These are phyloP conservation scores for Obelidium mucronatum DNA, from an alignment of 192 early-diverging fungal species.

Conservation along the genomic window DNA sequence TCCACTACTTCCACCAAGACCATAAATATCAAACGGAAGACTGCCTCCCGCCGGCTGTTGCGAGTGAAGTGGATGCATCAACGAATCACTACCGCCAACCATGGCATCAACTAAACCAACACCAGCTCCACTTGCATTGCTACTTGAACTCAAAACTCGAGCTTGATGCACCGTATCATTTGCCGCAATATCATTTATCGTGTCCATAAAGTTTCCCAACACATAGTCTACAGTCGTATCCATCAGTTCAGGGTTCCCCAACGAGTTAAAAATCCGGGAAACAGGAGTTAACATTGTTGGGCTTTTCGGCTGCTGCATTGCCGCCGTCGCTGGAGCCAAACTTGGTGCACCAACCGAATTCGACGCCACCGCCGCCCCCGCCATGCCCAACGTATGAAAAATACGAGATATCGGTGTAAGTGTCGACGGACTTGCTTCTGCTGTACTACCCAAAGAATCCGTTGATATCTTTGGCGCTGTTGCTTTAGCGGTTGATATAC, in stretches of 20 bases:
- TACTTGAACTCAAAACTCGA: neutral
- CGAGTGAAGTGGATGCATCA: too few relatives aligned
- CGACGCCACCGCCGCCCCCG: neutral
- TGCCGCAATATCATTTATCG: neutral
- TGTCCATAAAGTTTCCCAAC: slow-evolving; percentile 22
- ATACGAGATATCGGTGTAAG: slow-evolving; percentile 4
- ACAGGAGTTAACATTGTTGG: slow-evolving; percentile 7
- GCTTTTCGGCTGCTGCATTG: neutral
- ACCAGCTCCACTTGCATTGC: neutral
- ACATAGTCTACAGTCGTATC: slow-evolving; percentile 18
- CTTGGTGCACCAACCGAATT: neutral
- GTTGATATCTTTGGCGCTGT: neutral
- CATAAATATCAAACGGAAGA: too few relatives aligned
- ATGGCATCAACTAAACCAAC: neutral
- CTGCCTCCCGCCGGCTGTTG: too few relatives aligned
- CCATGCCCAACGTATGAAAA: neutral
- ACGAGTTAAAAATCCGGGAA: neutral
- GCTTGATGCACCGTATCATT: neutral
- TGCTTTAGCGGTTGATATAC: neutral
- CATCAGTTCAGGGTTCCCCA: neutral
- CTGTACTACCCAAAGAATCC: neutral
- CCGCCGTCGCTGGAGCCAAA: neutral
- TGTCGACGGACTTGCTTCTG: neutral
- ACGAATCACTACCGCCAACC: neutral
- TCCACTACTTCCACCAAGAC: too few relatives aligned